Conservation (phyloP, 1,284 basidiomycete genomes). For the Naganishia cerealis region DNA sequence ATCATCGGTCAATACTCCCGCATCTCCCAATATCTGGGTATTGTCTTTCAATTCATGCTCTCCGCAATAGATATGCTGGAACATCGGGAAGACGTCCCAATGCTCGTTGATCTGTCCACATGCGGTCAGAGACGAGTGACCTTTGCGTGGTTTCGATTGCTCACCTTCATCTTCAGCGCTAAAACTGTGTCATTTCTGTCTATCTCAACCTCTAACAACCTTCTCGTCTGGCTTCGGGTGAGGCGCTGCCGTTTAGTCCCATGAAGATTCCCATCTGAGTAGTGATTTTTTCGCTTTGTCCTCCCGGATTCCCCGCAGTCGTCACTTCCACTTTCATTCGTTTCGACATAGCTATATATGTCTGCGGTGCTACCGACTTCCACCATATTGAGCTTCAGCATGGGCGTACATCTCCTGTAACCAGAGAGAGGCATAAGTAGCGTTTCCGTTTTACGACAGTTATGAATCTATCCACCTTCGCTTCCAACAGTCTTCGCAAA, state of each 20-base stretch:
- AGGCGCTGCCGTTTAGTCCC: conserved; percentile 9
- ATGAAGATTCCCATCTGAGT: neutral
- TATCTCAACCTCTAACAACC: neutral
- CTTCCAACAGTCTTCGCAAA: conserved; percentile 30
- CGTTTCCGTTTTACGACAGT: neutral
- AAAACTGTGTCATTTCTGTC: conserved; percentile 9
- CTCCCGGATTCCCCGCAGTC: neutral
- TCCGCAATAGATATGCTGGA: conserved; percentile 22
- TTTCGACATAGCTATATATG: neutral
- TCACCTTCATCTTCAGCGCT: conserved; percentile 16
- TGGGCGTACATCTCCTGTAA: conserved; percentile 5
- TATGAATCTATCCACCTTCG: conserved; percentile 14
- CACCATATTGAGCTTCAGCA: conserved; percentile 4
- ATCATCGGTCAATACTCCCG: conserved; percentile 20
- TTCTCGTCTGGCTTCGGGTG: conserved; percentile 8
- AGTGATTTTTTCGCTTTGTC: neutral
- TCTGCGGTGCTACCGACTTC: neutral
- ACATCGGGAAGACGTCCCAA: conserved; percentile 22
- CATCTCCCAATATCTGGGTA: neutral
- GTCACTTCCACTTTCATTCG: neutral
- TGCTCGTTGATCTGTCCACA: conserved; percentile 17
- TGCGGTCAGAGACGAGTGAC: neutral
- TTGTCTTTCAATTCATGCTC: conserved; percentile 29
- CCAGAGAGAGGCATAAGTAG: neutral
- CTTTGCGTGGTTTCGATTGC: neutral